Conservation (phyloP, 495 filamentous ascomycete genomes). For the Pseudotulostoma volvatum region DNA sequence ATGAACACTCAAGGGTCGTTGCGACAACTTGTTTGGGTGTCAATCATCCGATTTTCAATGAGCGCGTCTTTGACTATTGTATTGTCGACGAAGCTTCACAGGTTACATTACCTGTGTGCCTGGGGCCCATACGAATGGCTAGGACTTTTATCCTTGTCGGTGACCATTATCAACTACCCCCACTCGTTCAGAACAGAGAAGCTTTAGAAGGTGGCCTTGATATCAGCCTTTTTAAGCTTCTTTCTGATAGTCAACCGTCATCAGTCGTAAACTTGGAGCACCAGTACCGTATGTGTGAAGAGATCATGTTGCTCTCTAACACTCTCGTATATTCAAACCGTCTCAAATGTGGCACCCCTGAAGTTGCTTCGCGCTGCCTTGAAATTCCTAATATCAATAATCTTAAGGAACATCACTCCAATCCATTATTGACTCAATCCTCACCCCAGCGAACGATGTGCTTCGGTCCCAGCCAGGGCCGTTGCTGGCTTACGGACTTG, state of each 20-base stretch:
- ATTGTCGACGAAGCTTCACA: slow-evolving; percentile 97
- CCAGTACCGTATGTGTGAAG: slow-evolving; percentile 95
- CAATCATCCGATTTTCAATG: slow-evolving; percentile 72
- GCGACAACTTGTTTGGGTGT: slow-evolving; percentile 90
- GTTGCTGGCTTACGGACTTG: slow-evolving; percentile 76
- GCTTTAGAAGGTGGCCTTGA: slow-evolving; percentile 78
- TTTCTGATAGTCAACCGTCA: slow-evolving; percentile 72
- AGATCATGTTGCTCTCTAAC: slow-evolving; percentile 89
- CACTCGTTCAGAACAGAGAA: slow-evolving; percentile 80
- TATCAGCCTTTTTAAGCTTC: slow-evolving; percentile 78
- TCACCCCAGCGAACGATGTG: slow-evolving; percentile 31
- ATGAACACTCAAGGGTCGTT: slow-evolving; percentile 71
- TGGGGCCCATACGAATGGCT: slow-evolving; percentile 87
- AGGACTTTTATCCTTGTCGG: slow-evolving; percentile 89
- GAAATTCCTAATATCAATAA: slow-evolving; percentile 40
- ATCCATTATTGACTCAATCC: slow-evolving; percentile 17
- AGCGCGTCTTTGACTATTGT: slow-evolving; percentile 89
- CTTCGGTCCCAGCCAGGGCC: slow-evolving; percentile 24
- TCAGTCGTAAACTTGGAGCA: slow-evolving; percentile 84
- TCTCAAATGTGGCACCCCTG: slow-evolving; percentile 71
- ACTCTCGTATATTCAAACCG: slow-evolving; percentile 79
- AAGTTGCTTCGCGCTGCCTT: slow-evolving; percentile 50
- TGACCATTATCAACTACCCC: slow-evolving; percentile 89
- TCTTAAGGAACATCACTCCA: slow-evolving; percentile 37
- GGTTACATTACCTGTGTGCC: slow-evolving; percentile 84